These are phyloP conservation scores for Colletotrichum cereale DNA, from an alignment of 2,329 filamentous ascomycete species.

Conservation along the genomic window DNA sequence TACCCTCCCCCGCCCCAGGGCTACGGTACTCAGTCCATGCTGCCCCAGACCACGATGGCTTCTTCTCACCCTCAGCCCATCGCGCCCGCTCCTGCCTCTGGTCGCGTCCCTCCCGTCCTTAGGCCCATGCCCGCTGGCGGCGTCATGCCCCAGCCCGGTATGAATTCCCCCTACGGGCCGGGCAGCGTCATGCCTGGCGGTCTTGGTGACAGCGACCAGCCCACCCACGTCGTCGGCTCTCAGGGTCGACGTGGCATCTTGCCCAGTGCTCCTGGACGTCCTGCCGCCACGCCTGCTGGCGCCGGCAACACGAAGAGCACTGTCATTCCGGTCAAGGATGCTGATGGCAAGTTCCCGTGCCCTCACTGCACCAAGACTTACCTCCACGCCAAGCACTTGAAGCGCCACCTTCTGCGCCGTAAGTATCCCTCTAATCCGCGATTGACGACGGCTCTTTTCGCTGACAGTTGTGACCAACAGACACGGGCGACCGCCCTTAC, in stretches of 20 bases:
- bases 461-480: slow-evolving; percentile 59
- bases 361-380: slow-evolving; percentile 99
- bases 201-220: slow-evolving; percentile 71
- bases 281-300: slow-evolving; percentile 79
- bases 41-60: slow-evolving; percentile 75
- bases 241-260: slow-evolving; percentile 93
- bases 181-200: slow-evolving; percentile 68
- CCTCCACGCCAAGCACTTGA: slow-evolving; percentile 95
- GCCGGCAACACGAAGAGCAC: slow-evolving; percentile 80
- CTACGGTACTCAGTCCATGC: slow-evolving; percentile 71
- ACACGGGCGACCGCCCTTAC: slow-evolving; percentile 97
- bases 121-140: slow-evolving; percentile 80
- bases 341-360: slow-evolving; percentile 97
- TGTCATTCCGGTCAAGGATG: slow-evolving; percentile 92
- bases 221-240: slow-evolving; percentile 93
- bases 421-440: slow-evolving; percentile 63
- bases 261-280: slow-evolving; percentile 88
- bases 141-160: slow-evolving; percentile 69
- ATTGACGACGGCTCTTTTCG: slow-evolving; percentile 30
- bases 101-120: slow-evolving; percentile 69
- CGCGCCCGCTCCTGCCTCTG: slow-evolving; percentile 75
- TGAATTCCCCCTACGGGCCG: slow-evolving; percentile 72
- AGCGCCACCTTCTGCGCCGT: slow-evolving; percentile 96
- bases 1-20: slow-evolving; percentile 67
- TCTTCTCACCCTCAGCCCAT: slow-evolving; percentile 81